Evolutionary conservation across 495 filamentous ascomycete genomes (phyloP).

Genomic region (Tuber calosporum): DNA sequence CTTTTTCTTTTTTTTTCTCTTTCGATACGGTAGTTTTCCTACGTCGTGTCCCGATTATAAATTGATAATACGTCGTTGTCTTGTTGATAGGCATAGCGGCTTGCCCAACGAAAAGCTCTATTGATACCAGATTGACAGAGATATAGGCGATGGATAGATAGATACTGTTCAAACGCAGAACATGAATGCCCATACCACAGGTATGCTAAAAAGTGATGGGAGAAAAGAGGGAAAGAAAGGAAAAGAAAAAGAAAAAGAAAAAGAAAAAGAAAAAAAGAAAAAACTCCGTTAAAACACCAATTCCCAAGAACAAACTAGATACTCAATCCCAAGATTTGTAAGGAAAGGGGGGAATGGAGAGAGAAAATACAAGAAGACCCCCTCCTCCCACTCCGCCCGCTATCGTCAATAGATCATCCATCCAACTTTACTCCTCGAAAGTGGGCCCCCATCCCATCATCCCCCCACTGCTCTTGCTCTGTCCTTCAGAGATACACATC

Average conservation of each 20-base stretch:
- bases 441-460: slow-evolving; percentile 22
- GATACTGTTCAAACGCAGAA: not conserved
- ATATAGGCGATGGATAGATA: not conserved
- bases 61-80: too few relatives aligned
- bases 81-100: not conserved
- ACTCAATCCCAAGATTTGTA: not conserved
- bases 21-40: not conserved
- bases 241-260: too few relatives aligned
- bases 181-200: not conserved
- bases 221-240: slow-evolving; percentile 13
- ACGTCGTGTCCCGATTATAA: too few relatives aligned
- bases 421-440: slow-evolving; percentile 15
- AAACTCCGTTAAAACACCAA: slow-evolving; percentile 15
- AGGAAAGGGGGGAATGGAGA: slow-evolving; percentile 5
- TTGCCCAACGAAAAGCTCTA: not conserved
- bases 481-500: slow-evolving; percentile 9
- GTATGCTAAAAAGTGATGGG: slow-evolving; percentile 8
- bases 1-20: not conserved
- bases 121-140: not conserved
- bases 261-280: too few relatives aligned
- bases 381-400: not conserved
- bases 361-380: slow-evolving; percentile 5
- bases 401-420: not conserved
- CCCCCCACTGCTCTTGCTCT: not conserved
- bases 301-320: slow-evolving; percentile 7